phyloP scores from a whole-genome alignment of 495 filamentous ascomycete species.

The Friedmanniomyces endolithicus region DNA sequence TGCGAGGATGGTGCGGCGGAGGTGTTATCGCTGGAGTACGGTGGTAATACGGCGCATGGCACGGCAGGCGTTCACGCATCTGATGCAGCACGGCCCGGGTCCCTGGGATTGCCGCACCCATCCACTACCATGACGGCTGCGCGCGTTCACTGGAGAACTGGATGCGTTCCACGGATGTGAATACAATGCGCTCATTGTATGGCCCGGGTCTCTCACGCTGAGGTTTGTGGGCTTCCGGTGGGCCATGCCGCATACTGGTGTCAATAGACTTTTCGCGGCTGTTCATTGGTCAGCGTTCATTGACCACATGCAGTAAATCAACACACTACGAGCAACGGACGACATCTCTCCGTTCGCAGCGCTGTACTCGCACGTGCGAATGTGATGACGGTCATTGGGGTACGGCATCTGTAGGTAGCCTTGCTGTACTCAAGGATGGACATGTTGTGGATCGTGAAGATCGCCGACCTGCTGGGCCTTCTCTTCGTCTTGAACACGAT shows the following conservation, averaged over 20 bases:
- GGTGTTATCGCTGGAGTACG: neutral
- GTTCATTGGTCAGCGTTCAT: neutral
- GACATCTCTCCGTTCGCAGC: too few species aligned
- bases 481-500: neutral
- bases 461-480: neutral
- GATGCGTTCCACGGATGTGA: neutral
- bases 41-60: neutral
- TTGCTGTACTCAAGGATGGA: neutral
- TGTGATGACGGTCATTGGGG: neutral
- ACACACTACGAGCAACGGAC: neutral
- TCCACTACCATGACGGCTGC: neutral
- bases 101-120: neutral
- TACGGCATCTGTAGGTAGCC: neutral
- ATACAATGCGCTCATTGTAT: constrained; percentile 1
- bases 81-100: neutral
- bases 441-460: too few species aligned
- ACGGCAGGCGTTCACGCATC: neutral
- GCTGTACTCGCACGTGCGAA: too few species aligned
- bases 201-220: neutral
- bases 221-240: neutral
- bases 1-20: neutral
- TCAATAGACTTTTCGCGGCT: neutral
- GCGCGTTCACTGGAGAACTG: neutral
- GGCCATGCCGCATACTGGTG: constrained; percentile 1
- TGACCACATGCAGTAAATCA: neutral